Evolutionary conservation across 139 green algal species (phyloP).

Genomic region (Penium margaritaceum): DNA sequence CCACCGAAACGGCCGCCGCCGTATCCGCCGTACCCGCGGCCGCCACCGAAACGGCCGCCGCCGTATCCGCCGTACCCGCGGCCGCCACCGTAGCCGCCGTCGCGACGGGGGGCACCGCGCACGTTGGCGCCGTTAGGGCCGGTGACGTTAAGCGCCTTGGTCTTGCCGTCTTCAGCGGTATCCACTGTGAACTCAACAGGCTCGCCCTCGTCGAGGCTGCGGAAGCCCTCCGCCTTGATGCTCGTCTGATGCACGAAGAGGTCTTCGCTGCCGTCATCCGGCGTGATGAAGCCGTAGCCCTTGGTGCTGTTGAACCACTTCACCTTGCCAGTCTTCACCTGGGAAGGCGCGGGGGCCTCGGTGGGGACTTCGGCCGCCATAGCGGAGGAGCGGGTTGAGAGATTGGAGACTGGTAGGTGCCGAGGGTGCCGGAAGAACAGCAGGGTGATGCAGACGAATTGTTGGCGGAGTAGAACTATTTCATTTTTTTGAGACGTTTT

Average conservation of each 20-base stretch:
- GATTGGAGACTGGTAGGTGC: no score
- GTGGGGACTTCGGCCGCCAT: no score
- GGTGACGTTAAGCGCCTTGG: conserved; percentile 82
- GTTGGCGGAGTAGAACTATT: no score
- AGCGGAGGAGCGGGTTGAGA: no score
- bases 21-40: neutral
- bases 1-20: no score
- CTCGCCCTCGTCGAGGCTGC: conserved; percentile 81
- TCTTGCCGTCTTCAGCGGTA: conserved; percentile 68
- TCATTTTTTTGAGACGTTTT: no score
- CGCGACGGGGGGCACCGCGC: conserved; percentile 30
- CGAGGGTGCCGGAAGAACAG: no score
- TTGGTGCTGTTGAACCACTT: conserved; percentile 94
- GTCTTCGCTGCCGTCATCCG: conserved; percentile 71
- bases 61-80: neutral
- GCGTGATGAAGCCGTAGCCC: conserved; percentile 84
- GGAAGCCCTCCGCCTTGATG: conserved; percentile 82
- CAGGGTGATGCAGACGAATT: no score
- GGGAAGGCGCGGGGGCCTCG: no score
- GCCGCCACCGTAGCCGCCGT: neutral
- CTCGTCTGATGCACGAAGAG: conserved; percentile 93
- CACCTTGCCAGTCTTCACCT: conserved; percentile 31
- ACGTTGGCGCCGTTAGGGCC: conserved; percentile 62
- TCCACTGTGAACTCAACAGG: conserved; percentile 83
- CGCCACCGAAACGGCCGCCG: conserved; percentile 5